Evolutionary conservation across 768 basidiomycete species (phyloP), one percentile per base, ranked within the genome.

Genomic region (Russula earlei): DNA sequence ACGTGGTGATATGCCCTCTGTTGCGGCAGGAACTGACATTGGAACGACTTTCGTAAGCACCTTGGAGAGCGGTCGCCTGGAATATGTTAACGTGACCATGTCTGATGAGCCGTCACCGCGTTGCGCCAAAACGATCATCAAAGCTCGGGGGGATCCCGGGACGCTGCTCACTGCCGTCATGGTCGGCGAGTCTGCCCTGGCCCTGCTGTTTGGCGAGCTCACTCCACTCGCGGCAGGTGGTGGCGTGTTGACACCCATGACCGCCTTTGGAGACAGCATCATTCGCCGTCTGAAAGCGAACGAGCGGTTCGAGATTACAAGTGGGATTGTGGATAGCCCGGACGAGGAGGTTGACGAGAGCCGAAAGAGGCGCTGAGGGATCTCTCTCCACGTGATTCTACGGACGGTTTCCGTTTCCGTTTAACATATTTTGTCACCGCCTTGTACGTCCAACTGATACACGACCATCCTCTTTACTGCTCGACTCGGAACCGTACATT

Each of bases 201-300:
- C 78, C 17, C 71, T 94, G 48, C 72, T 84, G 17, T 71, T 87
- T 2, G 75, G 81, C 15, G 66, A 71, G 4, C 77, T 92, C 2
- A 79, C 90, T 0, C 61, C 73, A 1, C 67, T 84, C 7, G 83
- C 78, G 4, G 73, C 71, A 47, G 68, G 74, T 44, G 93, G 92
- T 12, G 93, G 94, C 1, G 70, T 93, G 2, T 72, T 96, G 47
- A 97, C 94, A 2, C 85, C 93, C 0, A 80, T 85, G 69, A 82
- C 80, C 4, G 93, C 88, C 1, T 77, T 95, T 54, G 93, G 92
- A 15, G 81, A 87, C 57, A 79, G 81, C 7, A 68, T 94, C 36
- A 71, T 92, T 34, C 76, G 79, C 61, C 75, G 93, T 19, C 67
- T 96, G 59, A 75, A 78, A 56, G 72, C 70, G 20, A 80, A 76